Conservation (phyloP, 306 rosid genomes). For the Cucurbita ficifolia region DNA sequence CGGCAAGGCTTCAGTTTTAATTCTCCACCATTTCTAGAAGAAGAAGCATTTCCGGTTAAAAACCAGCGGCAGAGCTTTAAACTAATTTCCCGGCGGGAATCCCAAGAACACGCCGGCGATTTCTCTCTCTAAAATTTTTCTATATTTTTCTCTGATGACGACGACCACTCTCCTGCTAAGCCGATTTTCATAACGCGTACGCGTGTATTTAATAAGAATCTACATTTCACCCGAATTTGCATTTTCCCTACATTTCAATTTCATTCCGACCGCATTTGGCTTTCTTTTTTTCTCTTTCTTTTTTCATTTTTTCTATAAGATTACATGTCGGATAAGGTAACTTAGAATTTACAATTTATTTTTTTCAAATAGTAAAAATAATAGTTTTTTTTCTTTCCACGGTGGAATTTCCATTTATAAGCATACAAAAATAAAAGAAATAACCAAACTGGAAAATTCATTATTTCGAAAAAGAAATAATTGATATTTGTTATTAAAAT, state of each 20-base stretch:
- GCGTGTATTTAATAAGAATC: slow-evolving; percentile 73
- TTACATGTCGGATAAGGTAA: neutral
- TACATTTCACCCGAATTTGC: slow-evolving; percentile 35
- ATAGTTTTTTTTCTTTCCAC: neutral
- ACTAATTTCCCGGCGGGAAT: slow-evolving; percentile 40
- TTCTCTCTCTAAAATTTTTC: slow-evolving; percentile 20
- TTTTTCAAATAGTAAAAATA: neutral
- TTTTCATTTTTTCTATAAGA: slow-evolving; percentile 6
- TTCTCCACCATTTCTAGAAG: neutral
- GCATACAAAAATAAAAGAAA: neutral
- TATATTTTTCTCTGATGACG: slow-evolving; percentile 16
- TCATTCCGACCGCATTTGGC: slow-evolving; percentile 91
- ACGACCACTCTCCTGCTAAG: slow-evolving; percentile 39
- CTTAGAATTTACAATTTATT: neutral
- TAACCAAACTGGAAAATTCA: neutral
- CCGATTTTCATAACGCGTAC: slow-evolving; percentile 67
- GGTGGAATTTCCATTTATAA: neutral
- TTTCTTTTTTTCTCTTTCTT: slow-evolving; percentile 4
- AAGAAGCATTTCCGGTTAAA: neutral
- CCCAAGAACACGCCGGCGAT: slow-evolving; percentile 44
- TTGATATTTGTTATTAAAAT: too few relatives aligned
- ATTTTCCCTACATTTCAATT: slow-evolving; percentile 66
- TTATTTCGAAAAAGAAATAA: neutral
- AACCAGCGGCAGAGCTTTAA: slow-evolving; percentile 13
- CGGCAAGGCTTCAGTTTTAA: neutral